These are phyloP conservation scores for Scheffersomyces quercinus DNA, from an alignment of 1,139 yeast species.

Conservation along the genomic window DNA sequence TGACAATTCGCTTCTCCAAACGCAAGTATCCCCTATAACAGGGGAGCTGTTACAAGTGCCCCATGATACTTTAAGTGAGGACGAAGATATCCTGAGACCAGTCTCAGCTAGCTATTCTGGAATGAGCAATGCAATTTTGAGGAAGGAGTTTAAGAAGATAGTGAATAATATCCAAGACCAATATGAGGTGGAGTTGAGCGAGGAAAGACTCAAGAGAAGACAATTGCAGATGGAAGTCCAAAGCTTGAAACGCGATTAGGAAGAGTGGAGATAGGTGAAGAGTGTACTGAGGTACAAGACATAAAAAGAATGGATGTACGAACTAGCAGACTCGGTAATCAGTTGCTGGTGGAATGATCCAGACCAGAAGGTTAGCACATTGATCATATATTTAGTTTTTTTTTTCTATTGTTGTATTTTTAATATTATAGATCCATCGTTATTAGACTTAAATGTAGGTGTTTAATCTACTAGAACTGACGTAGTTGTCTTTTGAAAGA, in stretches of 20 bases:
- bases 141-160: conserved; percentile 71
- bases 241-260: conserved; percentile 6
- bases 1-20: conserved; percentile 6
- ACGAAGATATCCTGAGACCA: conserved; percentile 21
- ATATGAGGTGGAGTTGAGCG: conserved; percentile 58
- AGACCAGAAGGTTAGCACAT: background rate
- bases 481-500: too few species aligned
- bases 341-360: background rate
- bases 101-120: conserved; percentile 14
- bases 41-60: conserved; percentile 17
- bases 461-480: too few species aligned
- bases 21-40: conserved; percentile 27
- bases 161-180: conserved; percentile 63
- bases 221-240: conserved; percentile 45
- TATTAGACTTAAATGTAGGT: too few species aligned
- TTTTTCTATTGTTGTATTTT: background rate
- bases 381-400: background rate
- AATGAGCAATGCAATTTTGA: conserved; percentile 49
- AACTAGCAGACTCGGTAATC: background rate
- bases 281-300: too few species aligned
- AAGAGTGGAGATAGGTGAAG: background rate
- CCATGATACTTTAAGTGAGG: conserved; percentile 7
- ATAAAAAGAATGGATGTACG: too few species aligned
- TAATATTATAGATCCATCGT: background rate
- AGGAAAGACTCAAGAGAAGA: conserved; percentile 56